Conservation (phyloP, 75 land plant genomes). For the Isoetes taiwanensis region DNA sequence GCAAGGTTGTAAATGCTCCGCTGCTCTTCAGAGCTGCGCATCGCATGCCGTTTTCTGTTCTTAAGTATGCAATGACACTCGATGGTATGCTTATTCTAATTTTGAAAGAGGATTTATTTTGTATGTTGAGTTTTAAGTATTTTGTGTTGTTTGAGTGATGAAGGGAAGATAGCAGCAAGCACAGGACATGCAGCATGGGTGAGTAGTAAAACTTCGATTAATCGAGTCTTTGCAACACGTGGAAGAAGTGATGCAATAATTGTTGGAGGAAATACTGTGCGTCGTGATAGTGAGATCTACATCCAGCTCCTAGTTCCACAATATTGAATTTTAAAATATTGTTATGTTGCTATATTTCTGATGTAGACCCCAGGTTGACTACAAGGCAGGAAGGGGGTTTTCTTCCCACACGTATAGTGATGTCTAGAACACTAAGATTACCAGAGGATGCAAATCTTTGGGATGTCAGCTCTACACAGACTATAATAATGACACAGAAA, state of each 20-base stretch:
- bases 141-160: too few species aligned
- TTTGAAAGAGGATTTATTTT: neutral
- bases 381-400: constrained; percentile 96
- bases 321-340: neutral
- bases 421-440: constrained; percentile 72
- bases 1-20: constrained; percentile 79
- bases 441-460: constrained; percentile 82
- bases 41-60: constrained; percentile 73
- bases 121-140: too few species aligned
- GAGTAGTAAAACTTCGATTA: constrained; percentile 66
- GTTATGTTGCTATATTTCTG: neutral
- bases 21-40: constrained; percentile 68
- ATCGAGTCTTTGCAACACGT: constrained; percentile 65
- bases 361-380: constrained; percentile 91
- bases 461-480: constrained; percentile 58
- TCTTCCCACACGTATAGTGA: constrained; percentile 66
- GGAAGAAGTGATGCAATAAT: constrained; percentile 88
- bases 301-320: neutral
- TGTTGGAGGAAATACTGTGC: constrained; percentile 97
- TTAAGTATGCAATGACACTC: constrained; percentile 98
- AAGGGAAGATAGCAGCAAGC: constrained; percentile 97
- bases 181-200: constrained; percentile 99
- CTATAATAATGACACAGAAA: constrained; percentile 86
- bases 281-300: constrained; percentile 67
- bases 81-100: constrained; percentile 91